phyloP scores from a whole-genome alignment of 2,329 filamentous ascomycete species.

The Aschersonia sp. region DNA sequence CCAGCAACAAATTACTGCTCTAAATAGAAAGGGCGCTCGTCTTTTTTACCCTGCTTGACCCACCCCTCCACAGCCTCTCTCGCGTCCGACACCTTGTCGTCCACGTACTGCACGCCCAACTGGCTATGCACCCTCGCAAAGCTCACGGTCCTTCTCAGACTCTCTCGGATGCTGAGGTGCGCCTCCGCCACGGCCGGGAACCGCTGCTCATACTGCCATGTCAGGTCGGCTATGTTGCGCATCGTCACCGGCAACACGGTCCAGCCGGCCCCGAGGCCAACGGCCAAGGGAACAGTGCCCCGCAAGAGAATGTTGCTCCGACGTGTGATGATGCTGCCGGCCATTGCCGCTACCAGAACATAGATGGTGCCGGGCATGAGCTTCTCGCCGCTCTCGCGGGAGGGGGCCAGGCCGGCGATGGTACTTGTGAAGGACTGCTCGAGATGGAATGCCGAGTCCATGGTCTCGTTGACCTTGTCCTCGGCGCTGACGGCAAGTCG shows the following conservation, averaged over 20 bases:
- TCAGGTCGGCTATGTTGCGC: conserved; percentile 70
- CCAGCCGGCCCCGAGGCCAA: conserved; percentile 75
- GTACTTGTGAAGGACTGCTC: conserved; percentile 86
- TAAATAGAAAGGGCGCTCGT: neutral
- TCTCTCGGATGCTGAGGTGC: conserved; percentile 58
- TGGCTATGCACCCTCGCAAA: conserved; percentile 63
- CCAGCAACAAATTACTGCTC: neutral
- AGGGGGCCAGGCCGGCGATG: conserved; percentile 73
- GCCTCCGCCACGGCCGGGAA: conserved; percentile 72
- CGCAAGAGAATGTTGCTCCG: conserved; percentile 79
- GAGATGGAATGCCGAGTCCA: conserved; percentile 68
- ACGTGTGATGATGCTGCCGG: conserved; percentile 77
- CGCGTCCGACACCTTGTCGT: conserved; percentile 64
- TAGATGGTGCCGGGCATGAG: conserved; percentile 84
- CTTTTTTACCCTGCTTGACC: conserved; percentile 77
- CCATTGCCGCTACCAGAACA: conserved; percentile 88
- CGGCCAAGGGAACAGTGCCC: conserved; percentile 57
- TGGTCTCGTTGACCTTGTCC: conserved; percentile 66
- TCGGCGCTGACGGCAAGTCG: conserved; percentile 59
- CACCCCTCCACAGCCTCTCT: conserved; percentile 71
- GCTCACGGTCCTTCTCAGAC: conserved; percentile 52
- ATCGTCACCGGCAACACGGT: conserved; percentile 78
- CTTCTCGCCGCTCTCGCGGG: conserved; percentile 72
- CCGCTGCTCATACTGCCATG: conserved; percentile 86
- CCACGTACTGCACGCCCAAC: conserved; percentile 56